Conservation (phyloP, 441 rosid species). For the Brassica balearica region DNA sequence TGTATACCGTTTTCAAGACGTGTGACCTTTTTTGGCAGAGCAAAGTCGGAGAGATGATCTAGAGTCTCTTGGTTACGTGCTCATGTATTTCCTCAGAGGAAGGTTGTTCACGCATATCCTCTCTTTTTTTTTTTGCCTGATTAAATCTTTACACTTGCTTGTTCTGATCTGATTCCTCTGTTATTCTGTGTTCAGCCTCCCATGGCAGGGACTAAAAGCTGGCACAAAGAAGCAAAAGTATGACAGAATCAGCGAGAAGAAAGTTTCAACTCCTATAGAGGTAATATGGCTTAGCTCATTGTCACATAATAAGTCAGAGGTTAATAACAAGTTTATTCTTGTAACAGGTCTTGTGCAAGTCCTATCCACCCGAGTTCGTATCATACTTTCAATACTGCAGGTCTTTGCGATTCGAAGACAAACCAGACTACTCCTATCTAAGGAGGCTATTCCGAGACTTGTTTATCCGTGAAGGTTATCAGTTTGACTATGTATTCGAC, state of each 20-base stretch:
- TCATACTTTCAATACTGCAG: constrained; percentile 96
- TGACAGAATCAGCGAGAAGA: constrained; percentile 75
- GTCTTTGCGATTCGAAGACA: constrained; percentile 91
- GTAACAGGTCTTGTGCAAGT: constrained; percentile 78
- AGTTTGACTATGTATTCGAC: constrained; percentile 93
- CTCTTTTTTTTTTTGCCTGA: not conserved
- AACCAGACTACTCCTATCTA: constrained; percentile 95
- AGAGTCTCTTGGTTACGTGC: constrained; percentile 91
- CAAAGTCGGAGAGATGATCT: constrained; percentile 97
- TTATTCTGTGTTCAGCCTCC: constrained; percentile 54
- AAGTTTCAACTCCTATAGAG: constrained; percentile 74
- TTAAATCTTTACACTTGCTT: constrained; percentile 21
- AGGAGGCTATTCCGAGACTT: constrained; percentile 96
- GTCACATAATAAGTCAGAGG: constrained; percentile 9
- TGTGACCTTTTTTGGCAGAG: constrained; percentile 51
- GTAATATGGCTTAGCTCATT: constrained; percentile 38
- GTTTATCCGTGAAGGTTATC: constrained; percentile 98
- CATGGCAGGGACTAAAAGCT: constrained; percentile 78
- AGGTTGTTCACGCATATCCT: constrained; percentile 54
- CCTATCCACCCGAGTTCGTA: constrained; percentile 83
- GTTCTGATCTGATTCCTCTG: constrained; percentile 15
- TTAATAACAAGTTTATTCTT: constrained; percentile 16
- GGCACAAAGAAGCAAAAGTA: constrained; percentile 76
- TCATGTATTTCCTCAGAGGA: constrained; percentile 89
- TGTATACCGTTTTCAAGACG: not conserved